A percentile compares a stretch with the other conserved stretches of the same genome.
phyloP scores from a whole-genome alignment of 2,329 filamentous ascomycete species.

The Knufia fluminis region DNA sequence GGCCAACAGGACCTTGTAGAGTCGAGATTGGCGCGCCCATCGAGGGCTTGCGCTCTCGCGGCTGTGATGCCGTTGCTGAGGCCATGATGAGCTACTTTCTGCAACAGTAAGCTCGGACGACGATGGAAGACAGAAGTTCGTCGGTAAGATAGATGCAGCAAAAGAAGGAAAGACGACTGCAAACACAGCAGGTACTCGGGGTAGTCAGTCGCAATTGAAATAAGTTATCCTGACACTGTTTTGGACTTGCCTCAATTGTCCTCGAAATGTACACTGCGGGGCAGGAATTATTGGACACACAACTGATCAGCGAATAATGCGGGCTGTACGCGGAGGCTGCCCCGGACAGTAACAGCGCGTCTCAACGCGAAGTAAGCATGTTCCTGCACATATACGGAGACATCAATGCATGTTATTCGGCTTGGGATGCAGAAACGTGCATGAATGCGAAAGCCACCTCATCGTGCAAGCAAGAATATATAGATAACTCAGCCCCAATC shows the following conservation, averaged over 20 bases:
- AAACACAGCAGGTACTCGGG: no score
- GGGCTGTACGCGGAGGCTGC: background rate
- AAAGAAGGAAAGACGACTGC: no score
- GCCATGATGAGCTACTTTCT: slow-evolving; percentile 16
- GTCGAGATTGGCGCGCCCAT: slow-evolving; percentile 75
- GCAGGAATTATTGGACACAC: background rate
- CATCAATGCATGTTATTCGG: background rate
- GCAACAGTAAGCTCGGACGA: slow-evolving; percentile 19
- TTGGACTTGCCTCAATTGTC: background rate
- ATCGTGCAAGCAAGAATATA: background rate
- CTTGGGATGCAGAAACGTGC: background rate
- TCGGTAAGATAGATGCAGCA: background rate
- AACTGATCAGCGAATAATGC: background rate
- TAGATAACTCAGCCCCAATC: background rate
- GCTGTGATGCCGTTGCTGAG: slow-evolving; percentile 25
- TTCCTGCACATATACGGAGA: background rate
- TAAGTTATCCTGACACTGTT: background rate
- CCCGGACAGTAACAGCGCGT: background rate
- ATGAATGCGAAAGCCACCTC: background rate
- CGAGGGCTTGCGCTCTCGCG: slow-evolving; percentile 71
- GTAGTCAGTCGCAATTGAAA: background rate
- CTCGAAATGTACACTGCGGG: slow-evolving; percentile 3
- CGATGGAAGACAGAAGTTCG: slow-evolving; percentile 6
- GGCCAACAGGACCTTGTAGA: slow-evolving; percentile 76
- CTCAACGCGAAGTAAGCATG: slow-evolving; percentile 1